Evolutionary conservation across 2,329 filamentous ascomycete genomes (phyloP), one percentile per base, ranked within the genome.

Genomic region (Anisogramma anomala): DNA sequence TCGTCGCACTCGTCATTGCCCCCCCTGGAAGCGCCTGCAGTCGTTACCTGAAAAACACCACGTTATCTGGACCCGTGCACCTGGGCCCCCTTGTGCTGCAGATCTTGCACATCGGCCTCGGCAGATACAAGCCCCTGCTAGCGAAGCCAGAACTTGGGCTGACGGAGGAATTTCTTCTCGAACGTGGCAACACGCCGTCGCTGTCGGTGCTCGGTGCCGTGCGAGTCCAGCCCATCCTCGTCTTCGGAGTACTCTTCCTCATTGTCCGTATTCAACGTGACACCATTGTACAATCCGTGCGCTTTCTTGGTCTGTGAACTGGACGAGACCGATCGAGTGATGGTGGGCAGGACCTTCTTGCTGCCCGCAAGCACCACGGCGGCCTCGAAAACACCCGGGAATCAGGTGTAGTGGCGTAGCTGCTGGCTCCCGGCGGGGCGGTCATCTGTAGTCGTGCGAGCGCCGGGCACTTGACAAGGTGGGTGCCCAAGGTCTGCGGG

Each of bases 1-100:
- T 18, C n/a, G 36, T 39, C 32, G 42, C 43, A 30, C 50, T 52
- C 33, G 46, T 52, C 20, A 53, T 48, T 1, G 52, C 53, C 3
- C 53, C 3, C 51, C 51, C 13, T 47, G 42, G 26, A 54, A 53
- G 7, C 48, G 50, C 30, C 44, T 46, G 28, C 52, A 53, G 36
- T 52, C 48, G 23, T 52, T 52, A 9, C 48, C 45, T 6, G 50
- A n/a, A 48, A 34, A 53, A 53, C 6, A 53, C 52, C 9, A 53
- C 41, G 34, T n/a, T 54, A 55, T 15, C 52, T 49, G 4, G 43
- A 47, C 7, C 49, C 49, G 10, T 44, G 48, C 9, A 47, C 41
- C 6, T 9, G 34, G 22, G 15, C 11, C 7, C 34, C 38, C 3
- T 25, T 17, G 7, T 6, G 9, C 6, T 35, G 33, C 15, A 39